Evolutionary conservation across 2,329 filamentous ascomycete species (phyloP).

Genomic region (Aspergillus nomiae): DNA sequence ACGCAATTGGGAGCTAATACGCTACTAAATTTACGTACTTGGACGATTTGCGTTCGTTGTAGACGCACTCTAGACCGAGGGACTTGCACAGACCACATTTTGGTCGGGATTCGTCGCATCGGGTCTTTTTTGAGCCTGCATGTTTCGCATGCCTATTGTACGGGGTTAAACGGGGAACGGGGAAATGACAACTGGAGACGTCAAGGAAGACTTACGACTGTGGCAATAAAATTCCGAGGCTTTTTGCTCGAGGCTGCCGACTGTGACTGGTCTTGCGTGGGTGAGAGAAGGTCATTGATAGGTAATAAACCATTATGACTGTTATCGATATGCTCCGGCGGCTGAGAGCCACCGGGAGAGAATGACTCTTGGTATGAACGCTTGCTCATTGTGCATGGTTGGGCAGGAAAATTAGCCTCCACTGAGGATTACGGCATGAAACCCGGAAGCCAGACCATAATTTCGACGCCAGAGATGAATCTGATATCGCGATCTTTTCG

Average conservation of each 20-base stretch:
- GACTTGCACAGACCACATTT: conserved; percentile 54
- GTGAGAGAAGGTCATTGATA: conserved; percentile 39
- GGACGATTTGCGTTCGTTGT: conserved; percentile 56
- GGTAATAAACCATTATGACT: conserved; percentile 28
- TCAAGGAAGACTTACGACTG: conserved; percentile 32
- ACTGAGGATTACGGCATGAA: not conserved
- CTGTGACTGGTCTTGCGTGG: conserved; percentile 33
- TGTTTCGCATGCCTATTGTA: conserved; percentile 53
- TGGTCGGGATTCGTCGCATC: conserved; percentile 58
- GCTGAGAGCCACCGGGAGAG: conserved; percentile 27
- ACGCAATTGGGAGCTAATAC: not conserved
- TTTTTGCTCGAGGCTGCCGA: conserved; percentile 30
- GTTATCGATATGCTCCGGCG: conserved; percentile 26
- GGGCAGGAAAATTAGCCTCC: not conserved
- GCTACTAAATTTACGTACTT: conserved; percentile 42
- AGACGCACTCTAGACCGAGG: conserved; percentile 53
- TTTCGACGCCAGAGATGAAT: not conserved
- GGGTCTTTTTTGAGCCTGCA: conserved; percentile 58
- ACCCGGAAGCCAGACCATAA: not conserved
- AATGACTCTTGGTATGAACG: conserved; percentile 35
- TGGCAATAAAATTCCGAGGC: conserved; percentile 43
- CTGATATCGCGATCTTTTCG: not conserved
- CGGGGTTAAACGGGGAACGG: not conserved
- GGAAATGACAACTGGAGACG: too few relatives aligned
- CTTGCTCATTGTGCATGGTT: conserved; percentile 42